Base-by-base conservation (phyloP, 768 basidiomycete genomes). In the Mycena floridula region DNA sequence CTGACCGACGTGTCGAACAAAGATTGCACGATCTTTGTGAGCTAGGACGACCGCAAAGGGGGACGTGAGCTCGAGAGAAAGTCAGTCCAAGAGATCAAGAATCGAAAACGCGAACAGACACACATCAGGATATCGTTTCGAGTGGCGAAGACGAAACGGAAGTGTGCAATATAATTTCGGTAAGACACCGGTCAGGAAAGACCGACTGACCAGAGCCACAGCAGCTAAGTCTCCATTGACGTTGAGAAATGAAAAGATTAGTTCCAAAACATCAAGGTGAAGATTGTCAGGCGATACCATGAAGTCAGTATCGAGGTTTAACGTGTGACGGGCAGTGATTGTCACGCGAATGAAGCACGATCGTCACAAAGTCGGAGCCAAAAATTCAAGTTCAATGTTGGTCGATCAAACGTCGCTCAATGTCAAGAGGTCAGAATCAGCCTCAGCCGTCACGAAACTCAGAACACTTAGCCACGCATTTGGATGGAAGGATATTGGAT, bases 241-340 rank as follows among this genome's bases (percentile, higher is more conserved):
- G n/a, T 64, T 57, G 4, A 89, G 64, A 51, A 72, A 65, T 0
- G 64, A 59, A 50, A 82, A 82, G 15, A 89, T 76, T n/a, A 79
- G 66, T 55, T 83, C 81, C 32, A 87, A 71, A 27, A 88, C 81
- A 61, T 89, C 86, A 16, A 79, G 70, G 49, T 87, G 80, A 38
- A 86, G 66, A 52, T 76, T 83, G 51, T 84, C 78, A 9, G 77
- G 79, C 24, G 78, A 72, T 37, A 81, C 76, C 83, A 85, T 85
- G 7, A 38, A 20, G 46, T 24, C 25, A 37, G 35, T 32, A 38
- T 4, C 38, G 40, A 48, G 40, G 58, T 57, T 59, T 42, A 43
- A n/a, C n/a, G n/a, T n/a, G n/a, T n/a, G n/a, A n/a, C n/a, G n/a
- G n/a, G n/a, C n/a, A n/a, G n/a, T n/a, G n/a, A n/a, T n/a, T n/a